Conservation (phyloP, 2,329 filamentous ascomycete species). For the Plenodomus tracheiphilus region DNA sequence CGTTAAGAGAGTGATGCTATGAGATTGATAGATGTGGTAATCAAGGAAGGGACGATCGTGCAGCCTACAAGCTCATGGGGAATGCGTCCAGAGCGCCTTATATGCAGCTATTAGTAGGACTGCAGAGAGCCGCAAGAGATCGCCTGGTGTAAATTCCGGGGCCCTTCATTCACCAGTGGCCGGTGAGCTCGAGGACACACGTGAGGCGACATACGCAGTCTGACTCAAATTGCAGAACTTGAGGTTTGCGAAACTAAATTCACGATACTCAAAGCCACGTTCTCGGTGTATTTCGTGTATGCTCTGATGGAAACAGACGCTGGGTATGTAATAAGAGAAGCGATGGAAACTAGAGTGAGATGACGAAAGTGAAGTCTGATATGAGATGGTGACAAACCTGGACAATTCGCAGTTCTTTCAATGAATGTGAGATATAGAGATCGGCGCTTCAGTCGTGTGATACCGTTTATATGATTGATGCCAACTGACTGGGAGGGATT, state of each 20-base stretch:
- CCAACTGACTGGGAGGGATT: not conserved
- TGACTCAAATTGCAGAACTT: too few species aligned
- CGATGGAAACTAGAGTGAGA: not conserved
- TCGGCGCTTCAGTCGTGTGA: not conserved
- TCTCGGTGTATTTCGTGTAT: too few species aligned
- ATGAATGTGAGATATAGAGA: not conserved
- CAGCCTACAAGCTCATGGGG: not conserved
- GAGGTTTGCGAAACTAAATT: too few species aligned
- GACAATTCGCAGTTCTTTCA: not conserved
- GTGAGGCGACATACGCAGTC: too few species aligned
- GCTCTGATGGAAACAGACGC: not conserved
- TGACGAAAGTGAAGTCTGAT: not conserved
- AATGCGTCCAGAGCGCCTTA: not conserved
- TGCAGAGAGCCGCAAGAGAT: too few species aligned
- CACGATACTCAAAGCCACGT: too few species aligned
- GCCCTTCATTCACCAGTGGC: too few species aligned
- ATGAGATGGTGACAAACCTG: not conserved
- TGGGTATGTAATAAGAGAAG: not conserved
- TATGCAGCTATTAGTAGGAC: not conserved
- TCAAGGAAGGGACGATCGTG: not conserved
- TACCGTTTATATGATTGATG: not conserved
- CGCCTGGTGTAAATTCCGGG: too few species aligned
- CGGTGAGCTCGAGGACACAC: too few species aligned
- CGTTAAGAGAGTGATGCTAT: not conserved
- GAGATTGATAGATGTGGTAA: not conserved